Evolutionary conservation across 2,329 filamentous ascomycete species (phyloP).

Genomic region (Stemphylium vesicarium): DNA sequence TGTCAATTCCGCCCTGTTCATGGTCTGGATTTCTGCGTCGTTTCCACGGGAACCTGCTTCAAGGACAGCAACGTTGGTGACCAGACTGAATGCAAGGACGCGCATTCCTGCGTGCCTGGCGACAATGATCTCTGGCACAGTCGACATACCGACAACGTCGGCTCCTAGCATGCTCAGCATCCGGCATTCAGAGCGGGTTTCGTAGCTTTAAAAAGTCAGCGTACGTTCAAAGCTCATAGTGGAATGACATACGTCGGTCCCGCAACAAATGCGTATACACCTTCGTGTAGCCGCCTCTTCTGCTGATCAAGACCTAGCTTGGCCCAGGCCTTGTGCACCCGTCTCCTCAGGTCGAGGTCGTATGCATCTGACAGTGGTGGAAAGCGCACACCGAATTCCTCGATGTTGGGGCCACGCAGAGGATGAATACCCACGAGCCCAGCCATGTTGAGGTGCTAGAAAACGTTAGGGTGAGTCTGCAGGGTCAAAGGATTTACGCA

Average conservation of each 20-base stretch:
- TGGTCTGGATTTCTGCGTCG: constrained; percentile 59
- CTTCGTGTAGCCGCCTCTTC: constrained; percentile 64
- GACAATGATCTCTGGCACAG: constrained; percentile 71
- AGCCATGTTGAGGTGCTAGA: constrained; percentile 67
- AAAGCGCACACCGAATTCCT: constrained; percentile 68
- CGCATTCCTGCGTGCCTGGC: constrained; percentile 68
- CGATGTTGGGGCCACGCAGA: constrained; percentile 66
- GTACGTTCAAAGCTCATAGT: not conserved
- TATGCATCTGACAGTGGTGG: constrained; percentile 71
- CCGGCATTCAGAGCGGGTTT: constrained; percentile 69
- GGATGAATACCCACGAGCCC: constrained; percentile 67
- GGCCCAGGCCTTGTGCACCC: constrained; percentile 64
- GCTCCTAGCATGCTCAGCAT: constrained; percentile 66
- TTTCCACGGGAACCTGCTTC: constrained; percentile 65
- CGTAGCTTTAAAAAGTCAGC: constrained; percentile 57
- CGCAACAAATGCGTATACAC: constrained; percentile 69
- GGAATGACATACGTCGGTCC: constrained; percentile 61
- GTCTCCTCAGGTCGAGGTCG: constrained; percentile 65
- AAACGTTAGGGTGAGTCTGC: constrained; percentile 14
- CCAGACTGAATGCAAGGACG: constrained; percentile 69
- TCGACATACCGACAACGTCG: constrained; percentile 75
- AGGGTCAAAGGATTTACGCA: constrained; percentile 39
- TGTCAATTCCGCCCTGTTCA: constrained; percentile 59
- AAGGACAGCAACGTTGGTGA: constrained; percentile 69
- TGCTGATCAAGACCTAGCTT: constrained; percentile 55